These are phyloP conservation scores for Neonectria neomacrospora DNA, from an alignment of 2,329 filamentous ascomycete species.

Conservation along the genomic window DNA sequence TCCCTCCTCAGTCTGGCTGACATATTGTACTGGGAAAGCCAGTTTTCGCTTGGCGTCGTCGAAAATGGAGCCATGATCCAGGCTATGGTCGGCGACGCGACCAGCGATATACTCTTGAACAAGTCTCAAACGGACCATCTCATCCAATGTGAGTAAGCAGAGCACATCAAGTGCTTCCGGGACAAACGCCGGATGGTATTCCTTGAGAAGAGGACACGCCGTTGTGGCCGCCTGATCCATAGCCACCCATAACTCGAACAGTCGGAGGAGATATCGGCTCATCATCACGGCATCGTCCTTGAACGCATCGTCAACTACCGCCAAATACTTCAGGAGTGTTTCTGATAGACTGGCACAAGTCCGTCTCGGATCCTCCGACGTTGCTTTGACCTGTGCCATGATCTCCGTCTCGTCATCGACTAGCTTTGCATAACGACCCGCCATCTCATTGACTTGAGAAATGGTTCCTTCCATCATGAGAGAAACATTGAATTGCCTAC, in stretches of 20 bases:
- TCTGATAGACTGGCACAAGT: too few relatives aligned
- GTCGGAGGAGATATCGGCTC: slow-evolving; percentile 55
- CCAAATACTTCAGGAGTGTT: too few relatives aligned
- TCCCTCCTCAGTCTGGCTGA: too few relatives aligned
- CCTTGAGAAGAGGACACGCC: slow-evolving; percentile 58
- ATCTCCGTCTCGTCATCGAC: too few relatives aligned
- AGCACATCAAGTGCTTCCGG: slow-evolving; percentile 64
- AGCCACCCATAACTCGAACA: slow-evolving; percentile 67
- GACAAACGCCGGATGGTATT: slow-evolving; percentile 63
- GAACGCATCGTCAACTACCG: slow-evolving; percentile 41
- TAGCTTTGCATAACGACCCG: too few relatives aligned
- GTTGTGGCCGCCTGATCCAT: slow-evolving; percentile 62
- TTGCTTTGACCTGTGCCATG: too few relatives aligned
- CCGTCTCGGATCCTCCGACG: too few relatives aligned
- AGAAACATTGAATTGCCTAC: too few relatives aligned
- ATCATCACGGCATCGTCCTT: slow-evolving; percentile 45
- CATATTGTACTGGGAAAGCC: too few relatives aligned
- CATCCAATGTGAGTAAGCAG: slow-evolving; percentile 56
- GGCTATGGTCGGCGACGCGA: slow-evolving; percentile 29
- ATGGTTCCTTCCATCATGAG: slow-evolving; percentile 21
- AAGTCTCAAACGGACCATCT: slow-evolving; percentile 61
- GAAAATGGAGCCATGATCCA: background rate
- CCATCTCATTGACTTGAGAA: slow-evolving; percentile 17
- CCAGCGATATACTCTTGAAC: slow-evolving; percentile 35
- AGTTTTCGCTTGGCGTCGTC: too few relatives aligned